Percentiles rank a stretch among this genome's conserved stretches.
Evolutionary conservation across 805 yeast species (phyloP).

Genomic region (Ogataea saltuana): DNA sequence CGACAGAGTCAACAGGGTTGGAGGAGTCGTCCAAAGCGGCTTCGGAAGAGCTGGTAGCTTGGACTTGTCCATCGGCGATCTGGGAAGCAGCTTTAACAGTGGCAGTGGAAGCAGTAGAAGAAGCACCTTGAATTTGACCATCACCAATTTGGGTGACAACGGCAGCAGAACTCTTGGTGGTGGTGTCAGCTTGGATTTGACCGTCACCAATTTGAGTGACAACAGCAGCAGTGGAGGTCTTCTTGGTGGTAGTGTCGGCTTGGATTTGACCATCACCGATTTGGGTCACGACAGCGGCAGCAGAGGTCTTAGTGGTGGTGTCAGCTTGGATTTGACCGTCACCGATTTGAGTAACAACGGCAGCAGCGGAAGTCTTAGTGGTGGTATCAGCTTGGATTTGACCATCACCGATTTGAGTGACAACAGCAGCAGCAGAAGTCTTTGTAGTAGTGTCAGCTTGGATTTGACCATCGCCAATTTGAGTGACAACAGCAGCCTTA

Average conservation of each 20-base stretch:
- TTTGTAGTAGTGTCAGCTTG: constrained; percentile 38
- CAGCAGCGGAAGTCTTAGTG: constrained; percentile 24
- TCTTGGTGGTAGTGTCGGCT: constrained; percentile 30
- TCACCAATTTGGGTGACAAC: constrained; percentile 32
- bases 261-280: constrained; percentile 31
- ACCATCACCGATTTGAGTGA: constrained; percentile 63
- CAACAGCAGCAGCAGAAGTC: constrained; percentile 30
- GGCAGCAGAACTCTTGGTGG: constrained; percentile 36
- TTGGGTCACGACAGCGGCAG: constrained; percentile 38
- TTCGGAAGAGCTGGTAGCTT: constrained; percentile 40
- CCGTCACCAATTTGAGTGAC: constrained; percentile 53
- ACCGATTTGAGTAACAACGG: constrained; percentile 45
- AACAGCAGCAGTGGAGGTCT: constrained; percentile 33
- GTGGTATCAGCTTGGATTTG: constrained; percentile 49
- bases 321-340: constrained; percentile 52
- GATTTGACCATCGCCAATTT: constrained; percentile 54
- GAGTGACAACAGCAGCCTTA: constrained; percentile 41
- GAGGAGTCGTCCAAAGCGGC: constrained; percentile 36
- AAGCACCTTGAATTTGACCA: constrained; percentile 29
- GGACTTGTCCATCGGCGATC: constrained; percentile 36
- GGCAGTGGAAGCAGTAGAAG: constrained; percentile 35
- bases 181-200: constrained; percentile 44
- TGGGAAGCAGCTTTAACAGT: constrained; percentile 40
- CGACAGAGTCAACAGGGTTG: constrained; percentile 29
- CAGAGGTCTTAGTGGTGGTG: constrained; percentile 33